phyloP scores from a whole-genome alignment of 2,329 filamentous ascomycete genomes.

The Talaromyces sp. region DNA sequence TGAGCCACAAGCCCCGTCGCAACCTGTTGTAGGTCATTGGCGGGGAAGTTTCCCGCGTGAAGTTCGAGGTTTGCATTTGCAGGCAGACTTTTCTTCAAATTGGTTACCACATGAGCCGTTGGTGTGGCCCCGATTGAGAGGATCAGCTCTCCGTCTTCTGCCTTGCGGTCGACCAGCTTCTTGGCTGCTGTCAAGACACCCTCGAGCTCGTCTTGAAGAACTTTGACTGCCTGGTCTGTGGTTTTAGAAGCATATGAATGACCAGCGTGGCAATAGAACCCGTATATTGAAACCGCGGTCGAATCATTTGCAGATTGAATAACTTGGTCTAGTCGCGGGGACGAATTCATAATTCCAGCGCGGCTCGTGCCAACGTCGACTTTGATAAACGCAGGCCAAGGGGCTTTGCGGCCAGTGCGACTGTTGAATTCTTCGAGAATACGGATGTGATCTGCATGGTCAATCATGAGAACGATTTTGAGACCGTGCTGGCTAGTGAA shows the following conservation, averaged over 20 bases:
- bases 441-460: conserved; percentile 29
- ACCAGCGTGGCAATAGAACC: conserved; percentile 36
- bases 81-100: conserved; percentile 23
- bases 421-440: conserved; percentile 20
- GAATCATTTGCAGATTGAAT: conserved; percentile 24
- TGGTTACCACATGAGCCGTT: conserved; percentile 31
- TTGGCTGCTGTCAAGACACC: conserved; percentile 26
- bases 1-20: conserved; percentile 27
- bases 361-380: conserved; percentile 32
- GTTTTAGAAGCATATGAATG: conserved; percentile 33
- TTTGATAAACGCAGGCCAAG: conserved; percentile 35
- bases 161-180: conserved; percentile 14
- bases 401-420: not conserved
- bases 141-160: conserved; percentile 19
- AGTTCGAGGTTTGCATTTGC: conserved; percentile 24
- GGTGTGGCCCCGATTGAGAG: conserved; percentile 33
- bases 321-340: conserved; percentile 20
- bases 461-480: conserved; percentile 15
- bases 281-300: conserved; percentile 25
- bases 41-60: conserved; percentile 34
- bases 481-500: conserved; percentile 6
- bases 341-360: conserved; percentile 26
- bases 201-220: conserved; percentile 26
- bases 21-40: conserved; percentile 37
- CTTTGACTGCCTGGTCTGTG: conserved; percentile 24